These are phyloP conservation scores for Ophiostoma pallidulum DNA, from an alignment of 2,329 filamentous ascomycete species.

Conservation along the genomic window DNA sequence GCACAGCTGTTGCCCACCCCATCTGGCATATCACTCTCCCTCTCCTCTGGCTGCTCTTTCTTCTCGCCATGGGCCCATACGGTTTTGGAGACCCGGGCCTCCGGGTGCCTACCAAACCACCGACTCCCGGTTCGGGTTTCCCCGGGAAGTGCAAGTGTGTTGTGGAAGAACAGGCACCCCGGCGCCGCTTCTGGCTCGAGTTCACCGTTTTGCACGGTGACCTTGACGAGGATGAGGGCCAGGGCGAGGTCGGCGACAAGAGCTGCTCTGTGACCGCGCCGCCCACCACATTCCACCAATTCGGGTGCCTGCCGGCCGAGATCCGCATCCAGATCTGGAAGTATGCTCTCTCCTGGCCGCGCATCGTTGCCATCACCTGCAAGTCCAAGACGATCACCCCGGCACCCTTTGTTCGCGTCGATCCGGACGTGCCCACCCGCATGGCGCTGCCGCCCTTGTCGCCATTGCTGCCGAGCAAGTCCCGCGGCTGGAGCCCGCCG, in stretches of 20 bases:
- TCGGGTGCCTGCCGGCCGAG: conserved; percentile 34
- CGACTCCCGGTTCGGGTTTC: no score
- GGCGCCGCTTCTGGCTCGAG: conserved; percentile 32
- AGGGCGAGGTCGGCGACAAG: neutral
- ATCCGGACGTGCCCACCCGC: no score
- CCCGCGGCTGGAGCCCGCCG: conserved; percentile 8
- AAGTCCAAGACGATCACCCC: conserved; percentile 18
- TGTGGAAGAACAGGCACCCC: neutral
- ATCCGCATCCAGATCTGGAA: conserved; percentile 41
- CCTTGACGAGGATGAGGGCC: neutral
- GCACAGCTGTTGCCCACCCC: no score
- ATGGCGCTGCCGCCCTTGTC: no score
- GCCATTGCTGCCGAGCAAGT: conserved; percentile 14
- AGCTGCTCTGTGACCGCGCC: conserved; percentile 9
- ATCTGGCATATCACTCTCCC: no score
- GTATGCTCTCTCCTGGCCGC: conserved; percentile 28
- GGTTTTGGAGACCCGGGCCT: no score
- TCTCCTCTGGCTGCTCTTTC: no score
- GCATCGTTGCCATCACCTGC: conserved; percentile 36
- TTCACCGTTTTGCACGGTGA: conserved; percentile 35
- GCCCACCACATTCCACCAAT: conserved; percentile 25
- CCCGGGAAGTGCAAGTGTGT: no score
- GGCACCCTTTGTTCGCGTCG: no score
- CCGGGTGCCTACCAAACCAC: no score
- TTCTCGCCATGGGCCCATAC: no score